Evolutionary conservation across 2,329 filamentous ascomycete species (phyloP).

Genomic region (Tolypocladium amazonense): DNA sequence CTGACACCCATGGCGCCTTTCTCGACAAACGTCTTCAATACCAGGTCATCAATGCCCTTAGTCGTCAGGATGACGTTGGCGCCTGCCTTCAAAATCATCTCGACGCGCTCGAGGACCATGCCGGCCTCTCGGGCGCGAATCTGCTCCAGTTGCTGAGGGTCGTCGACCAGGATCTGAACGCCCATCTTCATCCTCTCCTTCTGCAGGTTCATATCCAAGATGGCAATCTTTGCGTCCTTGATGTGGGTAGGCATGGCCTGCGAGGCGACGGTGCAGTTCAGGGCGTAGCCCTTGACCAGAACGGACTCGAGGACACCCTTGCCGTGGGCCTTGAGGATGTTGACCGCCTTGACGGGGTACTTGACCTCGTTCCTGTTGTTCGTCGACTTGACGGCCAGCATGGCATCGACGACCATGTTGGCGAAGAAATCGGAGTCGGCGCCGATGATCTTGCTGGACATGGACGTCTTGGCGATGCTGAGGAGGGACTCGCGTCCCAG

Average conservation of each 20-base stretch:
- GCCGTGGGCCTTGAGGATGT: conserved; percentile 95
- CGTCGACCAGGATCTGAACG: conserved; percentile 96
- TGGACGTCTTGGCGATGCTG: conserved; percentile 95
- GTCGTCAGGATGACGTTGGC: conserved; percentile 95
- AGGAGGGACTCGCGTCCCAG: conserved; percentile 83
- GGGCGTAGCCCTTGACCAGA: conserved; percentile 87
- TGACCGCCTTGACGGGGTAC: conserved; percentile 98
- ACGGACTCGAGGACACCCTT: conserved; percentile 84
- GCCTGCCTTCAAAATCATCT: conserved; percentile 95
- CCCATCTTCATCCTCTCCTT: conserved; percentile 99
- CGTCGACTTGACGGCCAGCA: conserved; percentile 85
- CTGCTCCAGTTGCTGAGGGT: conserved; percentile 94
- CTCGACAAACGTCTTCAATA: conserved; percentile 89
- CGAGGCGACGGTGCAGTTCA: conserved; percentile 97
- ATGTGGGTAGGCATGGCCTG: conserved; percentile 95
- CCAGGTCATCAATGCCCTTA: conserved; percentile 96
- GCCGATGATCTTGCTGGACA: conserved; percentile 99
- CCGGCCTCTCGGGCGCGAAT: conserved; percentile 87
- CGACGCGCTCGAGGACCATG: conserved; percentile 86
- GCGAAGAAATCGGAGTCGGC: conserved; percentile 93
- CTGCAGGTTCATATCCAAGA: conserved; percentile 95
- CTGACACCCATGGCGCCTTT: conserved; percentile 91
- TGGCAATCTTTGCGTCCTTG: conserved; percentile 90
- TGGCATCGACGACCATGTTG: conserved; percentile 94
- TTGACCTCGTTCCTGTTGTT: conserved; percentile 87